Percentiles rank a stretch among this genome's conserved stretches.
These are phyloP conservation scores for Toxoplasma gondii DNA, from an alignment of 169 alveolate species.

Conservation along the genomic window DNA sequence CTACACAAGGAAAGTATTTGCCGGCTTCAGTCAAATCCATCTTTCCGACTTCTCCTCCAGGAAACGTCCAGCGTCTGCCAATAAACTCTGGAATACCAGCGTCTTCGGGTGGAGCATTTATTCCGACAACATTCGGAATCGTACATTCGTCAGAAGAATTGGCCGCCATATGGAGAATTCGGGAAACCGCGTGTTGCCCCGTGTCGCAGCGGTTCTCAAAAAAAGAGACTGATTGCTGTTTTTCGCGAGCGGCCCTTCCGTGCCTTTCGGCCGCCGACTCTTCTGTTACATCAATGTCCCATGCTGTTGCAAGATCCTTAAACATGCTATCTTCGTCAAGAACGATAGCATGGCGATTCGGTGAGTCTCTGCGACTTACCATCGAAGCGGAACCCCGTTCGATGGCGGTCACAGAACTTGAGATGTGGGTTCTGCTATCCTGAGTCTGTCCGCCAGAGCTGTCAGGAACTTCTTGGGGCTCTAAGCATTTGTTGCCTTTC, in stretches of 20 bases:
- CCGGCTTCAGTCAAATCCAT: background rate
- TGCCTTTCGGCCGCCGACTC: background rate
- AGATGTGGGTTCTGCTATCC: background rate
- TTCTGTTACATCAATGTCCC: background rate
- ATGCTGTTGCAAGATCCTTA: background rate
- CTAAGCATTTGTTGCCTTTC: background rate
- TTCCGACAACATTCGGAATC: background rate
- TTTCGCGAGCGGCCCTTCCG: background rate
- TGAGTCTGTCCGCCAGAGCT: background rate
- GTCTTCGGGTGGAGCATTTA: background rate
- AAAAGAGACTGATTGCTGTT: background rate
- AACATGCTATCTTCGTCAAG: background rate
- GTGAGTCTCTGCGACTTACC: background rate
- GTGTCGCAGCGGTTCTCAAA: background rate
- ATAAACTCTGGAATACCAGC: background rate
- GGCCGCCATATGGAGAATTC: background rate
- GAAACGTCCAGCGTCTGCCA: slow-evolving; percentile 18
- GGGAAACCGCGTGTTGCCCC: background rate
- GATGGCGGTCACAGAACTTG: background rate
- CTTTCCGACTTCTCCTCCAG: background rate
- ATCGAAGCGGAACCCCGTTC: background rate
- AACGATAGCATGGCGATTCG: background rate
- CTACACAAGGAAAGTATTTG: background rate
- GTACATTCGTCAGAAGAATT: background rate
- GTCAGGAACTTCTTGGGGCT: background rate